Evolutionary conservation across 1,139 yeast genomes (phyloP), one percentile per base, ranked within the genome.

Genomic region (Kodamaea anthophila): DNA sequence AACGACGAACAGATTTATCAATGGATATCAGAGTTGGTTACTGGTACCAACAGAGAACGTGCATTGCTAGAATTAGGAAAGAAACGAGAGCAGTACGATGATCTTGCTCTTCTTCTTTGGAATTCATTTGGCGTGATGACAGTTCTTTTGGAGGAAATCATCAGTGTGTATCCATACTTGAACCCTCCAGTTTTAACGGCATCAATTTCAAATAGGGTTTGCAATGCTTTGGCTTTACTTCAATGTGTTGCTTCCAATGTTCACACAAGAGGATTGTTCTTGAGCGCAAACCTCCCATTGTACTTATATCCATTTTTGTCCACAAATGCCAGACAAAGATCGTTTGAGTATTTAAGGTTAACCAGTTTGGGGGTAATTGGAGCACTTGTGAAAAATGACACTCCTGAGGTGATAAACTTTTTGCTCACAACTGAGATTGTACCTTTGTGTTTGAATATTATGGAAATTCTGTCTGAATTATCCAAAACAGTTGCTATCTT

Each of bases 231-330:
- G 45, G 97, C 96, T 5, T 68, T 91, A 31, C 67, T 91, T 42
- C 98, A 91, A 55, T 91, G 98, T 58, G 96, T 91, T 29, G 98
- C 98, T 2, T 84, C 96, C 1, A 96, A 91, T 51, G 79, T 81
- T 24, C 94, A 85, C 43, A 91, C 97, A 0, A 75, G 96, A 49
- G 78, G 77, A 15, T 70, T 81, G 33, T 88, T 91, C 46, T 63
- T 91, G 38, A 80, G 77, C 51, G 96, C 97, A 1, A 95, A 91
- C 47, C 77, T 91, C 35, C 96, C 97, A 24, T 66, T 91, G 34
- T 91, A 87, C 49, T 66, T 91, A 37, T 91, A 91, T 55, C 98
- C 98, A 13, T 91, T 91, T 48, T 69, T 91, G 51, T 86, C 87
- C 45, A 88, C 97, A 4, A 84, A 85, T 40, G 85, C 95, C 23